Evolutionary conservation across 805 yeast species (phyloP).

Genomic region (Kluyveromyces aestuarii): DNA sequence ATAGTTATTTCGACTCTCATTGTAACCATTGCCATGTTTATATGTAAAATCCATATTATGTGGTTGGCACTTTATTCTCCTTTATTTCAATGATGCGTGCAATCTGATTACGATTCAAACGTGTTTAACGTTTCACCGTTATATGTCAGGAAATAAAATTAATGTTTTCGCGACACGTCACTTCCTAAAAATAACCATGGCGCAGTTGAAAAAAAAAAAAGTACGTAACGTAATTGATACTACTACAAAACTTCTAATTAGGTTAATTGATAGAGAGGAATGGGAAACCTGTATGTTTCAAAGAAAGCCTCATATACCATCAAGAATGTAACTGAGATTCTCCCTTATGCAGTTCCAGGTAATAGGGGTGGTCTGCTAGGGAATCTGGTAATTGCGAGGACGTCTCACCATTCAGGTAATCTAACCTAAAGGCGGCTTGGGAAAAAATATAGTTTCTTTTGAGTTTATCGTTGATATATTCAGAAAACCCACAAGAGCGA

Average conservation of each 20-base stretch:
- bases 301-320: background rate
- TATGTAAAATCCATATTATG: background rate
- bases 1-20: background rate
- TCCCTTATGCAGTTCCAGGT: constrained; percentile 1
- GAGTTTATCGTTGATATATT: constrained; percentile 21
- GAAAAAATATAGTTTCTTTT: constrained; percentile 21
- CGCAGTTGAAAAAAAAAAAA: background rate
- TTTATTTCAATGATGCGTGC: too few relatives aligned
- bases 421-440: constrained; percentile 17
- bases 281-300: too few relatives aligned
- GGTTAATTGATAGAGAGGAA: too few relatives aligned
- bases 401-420: constrained; percentile 5
- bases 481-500: constrained; percentile 24
- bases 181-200: background rate
- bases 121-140: too few relatives aligned
- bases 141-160: background rate
- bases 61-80: background rate
- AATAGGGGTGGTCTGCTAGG: constrained; percentile 17
- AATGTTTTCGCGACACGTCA: background rate
- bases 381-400: constrained; percentile 6
- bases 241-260: background rate
- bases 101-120: too few relatives aligned
- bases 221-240: background rate
- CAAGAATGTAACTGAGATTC: background rate
- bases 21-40: background rate